Conservation (phyloP, 768 basidiomycete genomes). For the Suillus ampliporus region DNA sequence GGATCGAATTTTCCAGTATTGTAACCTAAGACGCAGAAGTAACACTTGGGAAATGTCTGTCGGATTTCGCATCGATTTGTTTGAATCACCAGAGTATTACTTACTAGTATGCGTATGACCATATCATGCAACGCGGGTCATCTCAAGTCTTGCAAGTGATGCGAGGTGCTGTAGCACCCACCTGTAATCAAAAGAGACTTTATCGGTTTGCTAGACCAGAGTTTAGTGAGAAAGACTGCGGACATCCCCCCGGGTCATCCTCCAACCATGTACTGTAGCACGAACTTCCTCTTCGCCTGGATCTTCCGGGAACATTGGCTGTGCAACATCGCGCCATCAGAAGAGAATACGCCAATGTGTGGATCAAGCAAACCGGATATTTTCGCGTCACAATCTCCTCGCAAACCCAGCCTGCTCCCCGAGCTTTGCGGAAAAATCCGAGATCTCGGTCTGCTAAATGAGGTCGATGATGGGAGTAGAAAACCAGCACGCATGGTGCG, state of each 20-base stretch:
- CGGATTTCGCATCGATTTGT: not conserved
- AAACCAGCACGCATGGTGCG: constrained; percentile 67
- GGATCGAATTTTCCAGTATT: not conserved
- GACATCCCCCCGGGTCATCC: constrained; percentile 42
- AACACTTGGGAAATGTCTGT: not conserved
- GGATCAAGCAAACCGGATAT: constrained; percentile 57
- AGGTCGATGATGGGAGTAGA: constrained; percentile 90
- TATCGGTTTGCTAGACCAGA: not conserved
- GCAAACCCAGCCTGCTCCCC: constrained; percentile 69
- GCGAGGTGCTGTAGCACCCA: constrained; percentile 1
- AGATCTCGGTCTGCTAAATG: constrained; percentile 83
- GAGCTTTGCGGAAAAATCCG: constrained; percentile 76
- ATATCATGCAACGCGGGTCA: not conserved
- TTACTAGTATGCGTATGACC: no score
- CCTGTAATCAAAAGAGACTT: not conserved
- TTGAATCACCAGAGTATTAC: not conserved
- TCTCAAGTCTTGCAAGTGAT: not conserved
- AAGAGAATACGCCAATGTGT: not conserved
- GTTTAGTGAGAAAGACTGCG: not conserved
- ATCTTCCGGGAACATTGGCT: constrained; percentile 94
- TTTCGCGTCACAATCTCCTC: constrained; percentile 68
- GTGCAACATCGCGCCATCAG: constrained; percentile 10
- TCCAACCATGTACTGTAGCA: constrained; percentile 88
- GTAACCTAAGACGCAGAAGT: not conserved
- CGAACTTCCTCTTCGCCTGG: constrained; percentile 77